Base-by-base conservation (phyloP, 306 rosid genomes). In the Trichosanthes truncata region DNA sequence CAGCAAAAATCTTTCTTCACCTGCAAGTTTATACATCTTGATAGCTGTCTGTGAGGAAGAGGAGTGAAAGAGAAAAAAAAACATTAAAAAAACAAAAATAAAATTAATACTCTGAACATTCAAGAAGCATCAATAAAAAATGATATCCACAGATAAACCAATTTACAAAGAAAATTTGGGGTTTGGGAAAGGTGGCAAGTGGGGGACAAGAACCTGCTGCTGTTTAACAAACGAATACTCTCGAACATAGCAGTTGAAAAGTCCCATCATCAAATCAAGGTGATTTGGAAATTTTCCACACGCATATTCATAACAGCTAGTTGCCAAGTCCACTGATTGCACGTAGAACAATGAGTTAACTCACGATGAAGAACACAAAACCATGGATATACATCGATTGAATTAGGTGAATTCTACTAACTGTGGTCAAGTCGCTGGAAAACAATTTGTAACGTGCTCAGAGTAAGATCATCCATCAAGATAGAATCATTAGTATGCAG, bases 161-260 rank as follows among this genome's bases (percentile, higher is more conserved):
- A 76, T 57, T 4, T 26, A 59, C 17, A 48, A 55, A 23, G 61
- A 36, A 77, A 7, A 14, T 7, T 23, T 26, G 43, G 61, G 78
- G 40, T 29, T 74, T 26, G 78, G 31, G 43, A 5, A 21, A 71
- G 9, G 53, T 77, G 11, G 33, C 8, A 79, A 52, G 40, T 26
- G 48, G 29, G 48, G 9, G 12, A 61, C 85, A 85, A 74, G 45
- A 84, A 96, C 99, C 98, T 96, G 99, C 76, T 96, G 99, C 83
- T 96, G 99, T 86, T 93, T 96, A 79, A 96, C 99, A 68, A 96
- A 93, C 1, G 98, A 96, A 83, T 96, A 91, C 84, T 96, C 98
- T 0, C 98, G 98, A 74, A 93, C 96, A 69, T 96, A 93, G 85
- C 99, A 93, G 80, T 96, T 96, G 83, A 96, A 96, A 20, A 96